These are phyloP conservation scores for Penicillium janthinellum DNA, from an alignment of 2,329 filamentous ascomycete genomes.

Conservation along the genomic window DNA sequence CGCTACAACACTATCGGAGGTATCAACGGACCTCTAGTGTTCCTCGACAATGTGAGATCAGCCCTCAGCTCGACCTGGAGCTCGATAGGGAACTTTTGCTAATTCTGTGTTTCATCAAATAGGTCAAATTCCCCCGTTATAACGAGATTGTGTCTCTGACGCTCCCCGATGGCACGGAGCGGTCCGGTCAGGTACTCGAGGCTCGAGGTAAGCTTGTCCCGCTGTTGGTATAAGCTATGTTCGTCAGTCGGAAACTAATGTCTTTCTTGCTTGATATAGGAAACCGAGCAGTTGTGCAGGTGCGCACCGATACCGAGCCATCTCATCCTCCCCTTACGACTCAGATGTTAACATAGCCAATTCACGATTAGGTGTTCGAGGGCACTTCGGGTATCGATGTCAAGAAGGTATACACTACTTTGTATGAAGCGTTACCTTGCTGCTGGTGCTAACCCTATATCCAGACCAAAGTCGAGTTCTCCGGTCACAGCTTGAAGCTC, in stretches of 20 bases:
- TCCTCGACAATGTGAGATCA: conserved; percentile 86
- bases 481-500: conserved; percentile 94
- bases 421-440: not conserved
- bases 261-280: conserved; percentile 54
- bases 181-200: conserved; percentile 94
- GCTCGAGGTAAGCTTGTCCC: conserved; percentile 72
- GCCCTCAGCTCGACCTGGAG: not conserved
- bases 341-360: conserved; percentile 24
- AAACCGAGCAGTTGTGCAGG: conserved; percentile 73
- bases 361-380: conserved; percentile 77
- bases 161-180: conserved; percentile 89
- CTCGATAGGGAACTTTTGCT: conserved; percentile 16
- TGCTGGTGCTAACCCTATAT: conserved; percentile 17
- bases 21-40: conserved; percentile 96
- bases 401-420: conserved; percentile 70
- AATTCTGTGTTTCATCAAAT: conserved; percentile 16
- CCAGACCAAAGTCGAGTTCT: conserved; percentile 96
- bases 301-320: not conserved
- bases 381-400: conserved; percentile 97
- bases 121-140: conserved; percentile 97
- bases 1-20: conserved; percentile 98
- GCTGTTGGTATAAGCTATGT: not conserved
- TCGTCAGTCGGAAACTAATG: conserved; percentile 19
- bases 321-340: conserved; percentile 6
- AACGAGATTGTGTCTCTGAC: conserved; percentile 98